Conservation (phyloP, 2,329 filamentous ascomycete species). For the Aspergillus phoenicis region DNA sequence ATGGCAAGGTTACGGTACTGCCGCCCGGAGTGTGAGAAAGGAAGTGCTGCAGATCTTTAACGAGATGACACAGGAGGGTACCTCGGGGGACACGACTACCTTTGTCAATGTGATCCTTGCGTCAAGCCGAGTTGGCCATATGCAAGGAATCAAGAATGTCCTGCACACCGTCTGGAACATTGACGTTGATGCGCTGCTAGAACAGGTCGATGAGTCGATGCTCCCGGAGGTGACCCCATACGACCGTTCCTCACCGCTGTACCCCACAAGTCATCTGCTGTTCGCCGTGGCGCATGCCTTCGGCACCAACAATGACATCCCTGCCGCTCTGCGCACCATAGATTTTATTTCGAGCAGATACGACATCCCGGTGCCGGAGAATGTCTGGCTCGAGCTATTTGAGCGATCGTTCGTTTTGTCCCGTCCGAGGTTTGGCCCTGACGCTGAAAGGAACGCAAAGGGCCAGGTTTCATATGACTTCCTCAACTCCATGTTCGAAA, state of each 20-base stretch:
- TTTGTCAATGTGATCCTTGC: slow-evolving; percentile 58
- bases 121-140: slow-evolving; percentile 55
- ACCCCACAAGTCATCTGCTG: slow-evolving; percentile 63
- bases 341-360: slow-evolving; percentile 65
- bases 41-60: slow-evolving; percentile 48
- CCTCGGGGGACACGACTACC: slow-evolving; percentile 54
- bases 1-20: slow-evolving; percentile 37
- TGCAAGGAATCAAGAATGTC: slow-evolving; percentile 50
- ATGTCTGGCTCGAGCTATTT: slow-evolving; percentile 68
- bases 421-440: slow-evolving; percentile 40
- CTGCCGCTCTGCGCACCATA: slow-evolving; percentile 60
- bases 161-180: slow-evolving; percentile 59
- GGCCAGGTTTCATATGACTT: slow-evolving; percentile 46
- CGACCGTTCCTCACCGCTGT: slow-evolving; percentile 54
- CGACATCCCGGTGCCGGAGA: slow-evolving; percentile 56
- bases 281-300: slow-evolving; percentile 69
- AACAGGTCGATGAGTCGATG: slow-evolving; percentile 33
- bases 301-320: slow-evolving; percentile 66
- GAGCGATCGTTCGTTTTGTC: slow-evolving; percentile 66
- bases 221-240: slow-evolving; percentile 45
- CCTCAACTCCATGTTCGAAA: slow-evolving; percentile 59
- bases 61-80: slow-evolving; percentile 50
- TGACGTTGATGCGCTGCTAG: slow-evolving; percentile 48
- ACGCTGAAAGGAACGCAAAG: slow-evolving; percentile 27
- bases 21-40: slow-evolving; percentile 35